Base-by-base conservation (phyloP, 257 asterid genomes). In the Solanum ossicruentum region DNA sequence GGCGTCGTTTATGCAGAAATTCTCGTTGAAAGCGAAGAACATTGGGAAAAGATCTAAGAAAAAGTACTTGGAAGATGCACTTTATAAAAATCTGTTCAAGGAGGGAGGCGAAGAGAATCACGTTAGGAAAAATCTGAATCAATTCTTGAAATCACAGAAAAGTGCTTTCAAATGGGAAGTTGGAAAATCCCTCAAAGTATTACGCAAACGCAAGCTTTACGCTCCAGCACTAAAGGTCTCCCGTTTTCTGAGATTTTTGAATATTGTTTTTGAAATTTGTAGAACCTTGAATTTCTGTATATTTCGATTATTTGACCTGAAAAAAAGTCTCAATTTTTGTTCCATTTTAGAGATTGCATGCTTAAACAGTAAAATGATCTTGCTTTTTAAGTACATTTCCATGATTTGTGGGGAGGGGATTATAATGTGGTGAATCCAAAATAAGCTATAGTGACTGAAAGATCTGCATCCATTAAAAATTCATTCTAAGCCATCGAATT, bases 141-240 rank as follows among this genome's bases (percentile, higher is more conserved):
- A 88, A n/a, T 97, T 95, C 85, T 81, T 93, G 84, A 89, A 92
- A 83, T 91, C 96, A 12, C 92, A 81, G 52, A 95, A 97, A 86
- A 91, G 92, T 58, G 98, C 95, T 45, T 97, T 85, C 73, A 97
- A 97, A 91, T 97, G 98, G 99, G 99, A 97, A 87, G 97, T 93
- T 15, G 98, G 93, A 11, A 92, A 91, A 85, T 85, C 97, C 36
- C 88, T 97, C 86, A 93, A 93, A 89, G 85, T 91, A 36, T 93
- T 96, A 18, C 98, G 99, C 20, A 84, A 89, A 86, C 95, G 97
- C 84, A 92, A 89, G 86, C 92, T 93, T 73, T 92, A 95, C 84
- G 90, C 88, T 80, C 94, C 96, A 12, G 98, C 98, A 20, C 87
- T 92, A 89, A 96, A 96, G 98, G 98, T 95, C 61, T 54, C 67